phyloP scores from a whole-genome alignment of 1,139 yeast genomes.

The Blastobotrys elegans region DNA sequence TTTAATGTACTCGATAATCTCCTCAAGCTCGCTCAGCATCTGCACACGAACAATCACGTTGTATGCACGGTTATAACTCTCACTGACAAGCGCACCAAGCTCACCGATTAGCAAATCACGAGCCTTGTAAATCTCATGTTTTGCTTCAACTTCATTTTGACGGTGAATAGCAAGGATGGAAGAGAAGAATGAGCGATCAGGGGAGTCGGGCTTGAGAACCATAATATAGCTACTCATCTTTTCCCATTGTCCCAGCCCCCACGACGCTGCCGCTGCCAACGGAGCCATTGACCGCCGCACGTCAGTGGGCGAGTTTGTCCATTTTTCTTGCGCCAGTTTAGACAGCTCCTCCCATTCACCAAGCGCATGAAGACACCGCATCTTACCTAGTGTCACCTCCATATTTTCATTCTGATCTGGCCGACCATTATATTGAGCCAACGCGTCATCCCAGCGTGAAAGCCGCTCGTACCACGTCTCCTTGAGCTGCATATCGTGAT shows the following conservation, averaged over 20 bases:
- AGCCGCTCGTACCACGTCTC: slow-evolving; percentile 98
- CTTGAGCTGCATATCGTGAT: slow-evolving; percentile 84
- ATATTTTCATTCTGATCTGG: slow-evolving; percentile 46
- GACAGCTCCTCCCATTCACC: slow-evolving; percentile 97
- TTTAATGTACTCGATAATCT: slow-evolving; percentile 65
- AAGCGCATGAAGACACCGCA: slow-evolving; percentile 94
- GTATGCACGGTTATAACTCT: slow-evolving; percentile 94
- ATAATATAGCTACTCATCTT: slow-evolving; percentile 86
- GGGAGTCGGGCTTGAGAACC: slow-evolving; percentile 88
- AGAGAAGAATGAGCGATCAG: slow-evolving; percentile 90
- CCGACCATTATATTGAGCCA: slow-evolving; percentile 78
- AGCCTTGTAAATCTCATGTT: slow-evolving; percentile 72
- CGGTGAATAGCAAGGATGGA: slow-evolving; percentile 84
- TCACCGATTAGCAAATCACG: slow-evolving; percentile 89
- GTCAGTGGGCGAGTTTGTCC: slow-evolving; percentile 71
- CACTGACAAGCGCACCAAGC: slow-evolving; percentile 89
- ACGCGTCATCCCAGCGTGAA: slow-evolving; percentile 98
- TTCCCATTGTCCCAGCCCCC: slow-evolving; percentile 99
- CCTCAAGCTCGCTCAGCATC: slow-evolving; percentile 95
- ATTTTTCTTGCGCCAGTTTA: slow-evolving; percentile 77
- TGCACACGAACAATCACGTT: slow-evolving; percentile 96
- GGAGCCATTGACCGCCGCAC: slow-evolving; percentile 89
- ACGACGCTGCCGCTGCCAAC: slow-evolving; percentile 96
- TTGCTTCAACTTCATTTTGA: slow-evolving; percentile 79
- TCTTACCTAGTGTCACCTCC: slow-evolving; percentile 93